A percentile compares a stretch with the other conserved stretches of the same genome.
Conservation (phyloP, 371 early-diverging fungal genomes). For the Apophysomyces trapeziformis region DNA sequence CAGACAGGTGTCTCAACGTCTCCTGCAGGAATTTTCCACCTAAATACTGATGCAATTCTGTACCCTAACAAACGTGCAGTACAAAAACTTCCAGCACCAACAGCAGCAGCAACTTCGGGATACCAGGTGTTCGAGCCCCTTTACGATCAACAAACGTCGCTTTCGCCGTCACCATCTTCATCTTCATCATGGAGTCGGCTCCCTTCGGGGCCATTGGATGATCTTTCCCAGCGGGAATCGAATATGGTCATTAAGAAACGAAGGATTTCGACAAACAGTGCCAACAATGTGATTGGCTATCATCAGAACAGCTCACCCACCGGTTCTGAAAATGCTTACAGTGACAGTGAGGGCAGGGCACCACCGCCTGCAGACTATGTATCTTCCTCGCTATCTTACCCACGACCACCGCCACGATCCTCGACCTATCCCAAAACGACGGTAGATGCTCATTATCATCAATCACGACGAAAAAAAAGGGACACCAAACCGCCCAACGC, state of each 20-base stretch:
- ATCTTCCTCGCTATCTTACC: neutral
- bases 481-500: constrained; percentile 48
- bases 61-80: neutral
- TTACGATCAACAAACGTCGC: neutral
- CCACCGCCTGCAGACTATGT: neutral
- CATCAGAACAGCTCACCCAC: constrained; percentile 15
- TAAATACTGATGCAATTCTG: neutral
- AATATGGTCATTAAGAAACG: neutral
- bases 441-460: constrained; percentile 37
- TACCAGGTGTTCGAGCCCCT: neutral
- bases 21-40: neutral
- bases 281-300: neutral
- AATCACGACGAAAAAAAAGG: constrained; percentile 42
- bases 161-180: neutral
- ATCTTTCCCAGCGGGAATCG: neutral
- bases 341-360: constrained; percentile 8
- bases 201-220: neutral
- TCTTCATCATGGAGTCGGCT: constrained; percentile 2
- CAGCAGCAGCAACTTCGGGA: no score
- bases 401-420: neutral
- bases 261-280: neutral
- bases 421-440: constrained; percentile 9
- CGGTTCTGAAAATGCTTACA: constrained; percentile 9
- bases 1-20: constrained; percentile 3
- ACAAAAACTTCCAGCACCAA: neutral